Conservation (phyloP, 495 filamentous ascomycete species). For the Pseudomonodictys pantanalensis region DNA sequence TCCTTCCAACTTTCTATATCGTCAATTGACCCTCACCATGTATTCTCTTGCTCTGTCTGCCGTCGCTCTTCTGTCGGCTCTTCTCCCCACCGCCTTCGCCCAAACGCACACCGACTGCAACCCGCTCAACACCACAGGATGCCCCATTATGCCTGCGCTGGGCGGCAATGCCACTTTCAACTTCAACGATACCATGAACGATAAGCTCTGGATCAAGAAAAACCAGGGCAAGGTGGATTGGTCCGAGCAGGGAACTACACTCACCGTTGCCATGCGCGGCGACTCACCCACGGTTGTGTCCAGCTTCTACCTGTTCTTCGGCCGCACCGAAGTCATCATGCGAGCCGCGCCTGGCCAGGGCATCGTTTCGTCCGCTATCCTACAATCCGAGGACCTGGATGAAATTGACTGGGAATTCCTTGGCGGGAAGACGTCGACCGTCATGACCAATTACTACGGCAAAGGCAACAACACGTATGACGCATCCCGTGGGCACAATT, state of each 20-base stretch:
- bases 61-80: constrained; percentile 13
- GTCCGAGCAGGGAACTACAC: constrained; percentile 11
- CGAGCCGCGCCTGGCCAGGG: constrained; percentile 26
- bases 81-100: constrained; percentile 29
- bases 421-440: constrained; percentile 18
- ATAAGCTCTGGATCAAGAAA: constrained; percentile 24
- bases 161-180: constrained; percentile 33
- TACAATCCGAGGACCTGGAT: constrained; percentile 31
- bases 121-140: constrained; percentile 30
- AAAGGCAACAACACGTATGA: constrained; percentile 25
- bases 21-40: constrained; percentile 16
- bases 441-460: constrained; percentile 32
- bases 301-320: constrained; percentile 31
- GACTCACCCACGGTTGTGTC: constrained; percentile 27
- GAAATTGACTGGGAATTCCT: constrained; percentile 37
- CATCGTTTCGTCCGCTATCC: constrained; percentile 28
- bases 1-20: constrained; percentile 17
- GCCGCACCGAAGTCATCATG: constrained; percentile 20
- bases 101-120: constrained; percentile 37
- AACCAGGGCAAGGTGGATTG: constrained; percentile 23
- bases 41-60: constrained; percentile 8
- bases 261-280: constrained; percentile 14
- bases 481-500: constrained; percentile 19
- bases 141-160: constrained; percentile 29
- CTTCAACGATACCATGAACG: constrained; percentile 25